These are phyloP conservation scores for Cyclotella sp. DNA, from an alignment of 108 stramenopile species.

Conservation along the genomic window DNA sequence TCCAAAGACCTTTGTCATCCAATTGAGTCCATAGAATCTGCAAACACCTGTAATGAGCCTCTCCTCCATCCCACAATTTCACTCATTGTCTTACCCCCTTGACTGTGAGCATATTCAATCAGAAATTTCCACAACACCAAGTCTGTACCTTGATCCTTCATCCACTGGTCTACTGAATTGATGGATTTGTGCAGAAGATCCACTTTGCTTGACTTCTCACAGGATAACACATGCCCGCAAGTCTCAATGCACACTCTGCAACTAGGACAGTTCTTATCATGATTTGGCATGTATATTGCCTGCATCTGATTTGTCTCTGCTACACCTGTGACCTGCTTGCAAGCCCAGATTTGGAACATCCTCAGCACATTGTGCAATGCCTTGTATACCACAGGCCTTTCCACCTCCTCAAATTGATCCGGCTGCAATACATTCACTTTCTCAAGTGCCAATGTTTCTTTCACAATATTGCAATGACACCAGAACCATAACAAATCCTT, in stretches of 20 bases:
- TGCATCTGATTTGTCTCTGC: conserved; percentile 4
- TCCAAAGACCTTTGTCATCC: no score
- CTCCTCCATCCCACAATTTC: not conserved
- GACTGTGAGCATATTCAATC: not conserved
- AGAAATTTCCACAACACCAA: not conserved
- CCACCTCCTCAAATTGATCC: conserved; percentile 14
- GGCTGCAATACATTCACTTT: conserved; percentile 2
- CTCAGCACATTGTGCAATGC: not conserved
- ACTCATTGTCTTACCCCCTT: not conserved
- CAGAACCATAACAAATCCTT: not conserved
- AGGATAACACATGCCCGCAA: conserved; percentile 10
- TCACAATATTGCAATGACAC: not conserved
- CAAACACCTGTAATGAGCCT: not conserved
- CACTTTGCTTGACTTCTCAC: not conserved
- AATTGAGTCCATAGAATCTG: conserved; percentile 8
- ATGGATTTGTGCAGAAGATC: not conserved
- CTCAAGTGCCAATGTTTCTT: not conserved
- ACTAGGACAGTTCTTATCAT: conserved; percentile 6
- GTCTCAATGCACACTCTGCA: not conserved
- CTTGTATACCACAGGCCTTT: not conserved
- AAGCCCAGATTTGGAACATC: conserved; percentile 22
- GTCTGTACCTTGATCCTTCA: conserved; percentile 7
- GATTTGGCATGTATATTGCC: not conserved
- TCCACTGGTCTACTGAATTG: conserved; percentile 6
- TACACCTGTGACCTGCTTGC: conserved; percentile 11